Evolutionary conservation across 2,329 filamentous ascomycete genomes (phyloP).

Genomic region (Malbranchea cinnamomea): DNA sequence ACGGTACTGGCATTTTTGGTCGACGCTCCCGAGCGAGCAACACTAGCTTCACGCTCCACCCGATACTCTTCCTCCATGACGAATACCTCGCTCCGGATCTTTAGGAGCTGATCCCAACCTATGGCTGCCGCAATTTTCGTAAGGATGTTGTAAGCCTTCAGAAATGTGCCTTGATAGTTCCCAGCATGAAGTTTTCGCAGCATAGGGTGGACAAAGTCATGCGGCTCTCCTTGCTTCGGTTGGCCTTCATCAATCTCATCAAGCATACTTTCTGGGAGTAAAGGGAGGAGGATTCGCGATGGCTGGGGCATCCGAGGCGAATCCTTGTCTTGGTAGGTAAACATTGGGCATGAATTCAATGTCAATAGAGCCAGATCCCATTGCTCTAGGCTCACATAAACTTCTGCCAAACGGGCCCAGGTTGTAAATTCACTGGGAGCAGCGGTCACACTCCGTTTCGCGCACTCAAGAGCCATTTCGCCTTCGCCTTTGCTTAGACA

Average conservation of each 20-base stretch:
- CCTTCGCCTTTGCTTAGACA: conserved; percentile 76
- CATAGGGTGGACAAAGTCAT: conserved; percentile 76
- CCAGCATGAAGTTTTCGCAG: conserved; percentile 74
- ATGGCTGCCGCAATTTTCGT: conserved; percentile 95
- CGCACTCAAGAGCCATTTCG: conserved; percentile 78
- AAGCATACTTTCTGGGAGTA: conserved; percentile 73
- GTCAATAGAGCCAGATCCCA: conserved; percentile 94
- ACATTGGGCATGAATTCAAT: conserved; percentile 98
- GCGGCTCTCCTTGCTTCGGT: conserved; percentile 53
- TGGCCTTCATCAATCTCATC: conserved; percentile 94
- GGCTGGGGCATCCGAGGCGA: conserved; percentile 89
- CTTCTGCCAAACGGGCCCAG: conserved; percentile 84
- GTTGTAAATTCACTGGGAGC: conserved; percentile 95
- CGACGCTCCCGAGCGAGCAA: conserved; percentile 25
- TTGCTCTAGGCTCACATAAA: conserved; percentile 86
- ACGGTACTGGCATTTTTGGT: conserved; percentile 68
- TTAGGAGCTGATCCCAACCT: conserved; percentile 91
- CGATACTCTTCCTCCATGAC: conserved; percentile 99
- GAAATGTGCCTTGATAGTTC: conserved; percentile 85
- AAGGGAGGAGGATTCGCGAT: conserved; percentile 71
- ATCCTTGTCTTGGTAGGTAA: conserved; percentile 98
- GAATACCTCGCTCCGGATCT: conserved; percentile 90
- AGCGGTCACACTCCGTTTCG: conserved; percentile 85
- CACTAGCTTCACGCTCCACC: conserved; percentile 45
- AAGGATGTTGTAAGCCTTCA: conserved; percentile 83